Evolutionary conservation across 1,284 basidiomycete species (phyloP), one percentile per base, ranked within the genome.

Genomic region (Cryptococcus depauperatus): DNA sequence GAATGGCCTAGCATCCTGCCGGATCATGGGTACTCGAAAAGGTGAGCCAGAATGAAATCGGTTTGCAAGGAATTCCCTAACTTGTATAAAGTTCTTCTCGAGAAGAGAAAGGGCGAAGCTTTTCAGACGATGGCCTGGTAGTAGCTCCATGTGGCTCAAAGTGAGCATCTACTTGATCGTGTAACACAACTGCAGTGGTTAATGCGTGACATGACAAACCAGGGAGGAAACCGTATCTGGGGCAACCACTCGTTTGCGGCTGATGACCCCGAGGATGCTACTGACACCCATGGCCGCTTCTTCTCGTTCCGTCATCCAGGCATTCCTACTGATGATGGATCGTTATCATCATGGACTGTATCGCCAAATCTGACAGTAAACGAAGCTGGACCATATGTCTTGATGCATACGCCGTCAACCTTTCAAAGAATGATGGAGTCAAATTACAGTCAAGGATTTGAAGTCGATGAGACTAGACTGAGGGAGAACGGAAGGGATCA

Each of bases 381-480:
- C 39, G 80, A 83, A 37, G 85, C 85, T 0, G 79, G 78, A 14
- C 72, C 75, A 3, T 96, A 87, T 81, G 83, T 95, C 41, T 73
- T 96, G 35, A 77, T 84, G 59, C 86, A 90, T 61, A 89, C 89
- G 7, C 85, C 89, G 1, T 72, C 74, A 5, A 76, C 77, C n/a
- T 96, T 91, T 70, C 66, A 92, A 81, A 81, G 80, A 75, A 98
- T 97, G 93, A 74, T 97, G 33, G 75, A 74, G 34, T 76, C 76
- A 1, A 98, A 97, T 66, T 98, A 93, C 70, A 91, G 86, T n/a
- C 84, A 82, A 68, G 92, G 90, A 0, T 84, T 97, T 38, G 92
- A 97, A 72, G 76, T 80, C 9, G 79, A 92, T 59, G 79, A 81
- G 50, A 71, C 75, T 43, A 69, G 74, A 40, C 65, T 92, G 47